Evolutionary conservation across 768 basidiomycete species (phyloP).

Genomic region (Jaapia argillacea): DNA sequence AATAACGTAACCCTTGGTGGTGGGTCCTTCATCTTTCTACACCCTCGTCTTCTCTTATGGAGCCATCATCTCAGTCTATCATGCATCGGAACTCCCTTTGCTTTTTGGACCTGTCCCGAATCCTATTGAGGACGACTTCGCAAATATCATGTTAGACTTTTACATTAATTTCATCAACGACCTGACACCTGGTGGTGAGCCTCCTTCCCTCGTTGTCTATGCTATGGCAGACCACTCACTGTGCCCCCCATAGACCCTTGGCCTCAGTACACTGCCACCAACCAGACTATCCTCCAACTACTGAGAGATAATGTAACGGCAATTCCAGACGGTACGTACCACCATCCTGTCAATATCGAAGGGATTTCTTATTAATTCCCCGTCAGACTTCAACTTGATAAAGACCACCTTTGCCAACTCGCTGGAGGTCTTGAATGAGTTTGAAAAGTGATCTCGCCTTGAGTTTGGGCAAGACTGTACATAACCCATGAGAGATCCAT

Average conservation of each 20-base stretch:
- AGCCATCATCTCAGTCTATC: constrained; percentile 23
- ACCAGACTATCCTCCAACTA: constrained; percentile 33
- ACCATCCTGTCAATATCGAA: background rate
- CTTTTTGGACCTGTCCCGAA: constrained; percentile 36
- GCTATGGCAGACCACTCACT: background rate
- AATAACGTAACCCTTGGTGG: constrained; percentile 36
- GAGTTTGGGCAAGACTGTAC: too few species aligned
- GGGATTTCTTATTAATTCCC: background rate
- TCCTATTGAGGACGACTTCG: constrained; percentile 29
- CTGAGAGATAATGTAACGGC: constrained; percentile 37
- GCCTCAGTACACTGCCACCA: constrained; percentile 27
- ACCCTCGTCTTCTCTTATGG: background rate
- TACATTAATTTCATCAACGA: constrained; percentile 46
- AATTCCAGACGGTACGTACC: constrained; percentile 35
- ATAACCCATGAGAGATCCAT: too few species aligned
- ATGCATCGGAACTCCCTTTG: constrained; percentile 34
- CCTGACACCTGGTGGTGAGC: constrained; percentile 37
- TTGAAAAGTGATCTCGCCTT: constrained; percentile 35
- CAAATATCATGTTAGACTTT: constrained; percentile 33
- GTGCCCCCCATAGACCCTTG: constrained; percentile 23
- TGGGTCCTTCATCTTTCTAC: constrained; percentile 12
- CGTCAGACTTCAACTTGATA: constrained; percentile 27
- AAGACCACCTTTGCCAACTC: constrained; percentile 32
- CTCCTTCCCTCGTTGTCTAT: background rate
- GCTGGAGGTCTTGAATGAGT: constrained; percentile 27